Evolutionary conservation across 2,329 filamentous ascomycete genomes (phyloP).

Genomic region (Sarocladiaceae sp.): DNA sequence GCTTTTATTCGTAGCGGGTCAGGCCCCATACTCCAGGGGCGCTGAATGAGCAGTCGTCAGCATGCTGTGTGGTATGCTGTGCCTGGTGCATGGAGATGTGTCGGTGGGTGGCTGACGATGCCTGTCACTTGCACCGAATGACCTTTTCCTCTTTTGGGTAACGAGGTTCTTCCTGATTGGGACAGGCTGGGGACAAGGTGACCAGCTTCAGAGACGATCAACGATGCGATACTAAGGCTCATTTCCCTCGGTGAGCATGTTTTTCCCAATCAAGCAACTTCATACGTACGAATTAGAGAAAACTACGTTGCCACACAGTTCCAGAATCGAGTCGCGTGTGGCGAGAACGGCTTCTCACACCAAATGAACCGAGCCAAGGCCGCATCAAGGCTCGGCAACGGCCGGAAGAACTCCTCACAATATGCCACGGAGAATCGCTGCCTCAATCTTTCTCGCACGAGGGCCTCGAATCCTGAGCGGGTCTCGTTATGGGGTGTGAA

Average conservation of each 20-base stretch:
- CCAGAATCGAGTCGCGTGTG: slow-evolving; percentile 25
- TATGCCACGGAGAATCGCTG: neutral
- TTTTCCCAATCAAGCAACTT: too few species aligned
- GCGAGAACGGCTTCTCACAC: slow-evolving; percentile 30
- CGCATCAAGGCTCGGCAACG: slow-evolving; percentile 24
- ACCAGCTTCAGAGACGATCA: too few species aligned
- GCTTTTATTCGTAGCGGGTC: too few species aligned
- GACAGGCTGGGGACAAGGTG: too few species aligned
- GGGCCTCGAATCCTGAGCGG: slow-evolving; percentile 15
- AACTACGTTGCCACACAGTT: slow-evolving; percentile 15
- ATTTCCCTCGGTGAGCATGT: too few species aligned
- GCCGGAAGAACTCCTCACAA: slow-evolving; percentile 22
- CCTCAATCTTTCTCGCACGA: neutral
- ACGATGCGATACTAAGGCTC: neutral
- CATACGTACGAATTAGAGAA: neutral
- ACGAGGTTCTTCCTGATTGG: neutral
- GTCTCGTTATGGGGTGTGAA: slow-evolving; percentile 25
- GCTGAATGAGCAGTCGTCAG: too few species aligned
- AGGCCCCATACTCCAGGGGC: too few species aligned
- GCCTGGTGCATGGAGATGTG: too few species aligned
- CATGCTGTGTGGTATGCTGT: too few species aligned
- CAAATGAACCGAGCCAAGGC: slow-evolving; percentile 31
- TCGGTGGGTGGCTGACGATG: too few species aligned
- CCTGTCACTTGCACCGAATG: too few species aligned
- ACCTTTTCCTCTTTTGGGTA: neutral